phyloP scores from a whole-genome alignment of 228 moss, liverwort and hornwort species.

The Sphagnum magellanicum region DNA sequence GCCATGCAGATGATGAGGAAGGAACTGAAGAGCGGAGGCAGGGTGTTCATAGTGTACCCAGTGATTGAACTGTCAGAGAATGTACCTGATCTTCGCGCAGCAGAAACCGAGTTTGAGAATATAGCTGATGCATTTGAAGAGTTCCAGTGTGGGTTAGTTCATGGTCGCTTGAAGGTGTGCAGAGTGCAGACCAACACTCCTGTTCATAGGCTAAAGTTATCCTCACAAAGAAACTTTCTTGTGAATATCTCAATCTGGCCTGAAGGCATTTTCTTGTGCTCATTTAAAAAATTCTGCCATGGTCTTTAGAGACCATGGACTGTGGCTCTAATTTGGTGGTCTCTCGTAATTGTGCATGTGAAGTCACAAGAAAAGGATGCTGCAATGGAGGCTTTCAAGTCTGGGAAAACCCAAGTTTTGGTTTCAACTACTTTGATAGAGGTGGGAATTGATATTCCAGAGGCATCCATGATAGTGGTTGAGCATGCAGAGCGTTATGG shows the following conservation, averaged over 20 bases:
- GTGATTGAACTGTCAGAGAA: conserved; percentile 81
- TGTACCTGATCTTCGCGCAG: conserved; percentile 81
- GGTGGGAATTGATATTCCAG: conserved; percentile 96
- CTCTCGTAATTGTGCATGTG: background rate
- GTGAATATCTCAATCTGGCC: too few relatives aligned
- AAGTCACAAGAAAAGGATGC: conserved; percentile 80
- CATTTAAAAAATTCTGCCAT: too few relatives aligned
- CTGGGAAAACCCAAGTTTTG: conserved; percentile 78
- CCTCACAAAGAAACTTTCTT: too few relatives aligned
- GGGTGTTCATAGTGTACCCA: conserved; percentile 89
- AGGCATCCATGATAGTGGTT: conserved; percentile 96
- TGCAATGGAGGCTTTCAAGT: conserved; percentile 76
- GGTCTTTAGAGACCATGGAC: too few relatives aligned
- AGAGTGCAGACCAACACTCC: too few relatives aligned
- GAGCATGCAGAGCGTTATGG: conserved; percentile 98
- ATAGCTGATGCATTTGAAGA: conserved; percentile 57
- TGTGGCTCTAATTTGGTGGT: too few relatives aligned
- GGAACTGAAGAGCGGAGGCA: conserved; percentile 76
- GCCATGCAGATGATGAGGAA: conserved; percentile 59
- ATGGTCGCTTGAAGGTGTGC: conserved; percentile 81
- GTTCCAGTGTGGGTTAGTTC: conserved; percentile 82
- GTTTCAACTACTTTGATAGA: conserved; percentile 98
- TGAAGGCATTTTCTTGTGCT: too few relatives aligned
- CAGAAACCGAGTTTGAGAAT: conserved; percentile 76
- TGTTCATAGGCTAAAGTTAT: too few relatives aligned